A percentile compares a stretch with the other conserved stretches of the same genome.
These are phyloP conservation scores for Xylaria multiplex DNA, from an alignment of 2,329 filamentous ascomycete species.

Conservation along the genomic window DNA sequence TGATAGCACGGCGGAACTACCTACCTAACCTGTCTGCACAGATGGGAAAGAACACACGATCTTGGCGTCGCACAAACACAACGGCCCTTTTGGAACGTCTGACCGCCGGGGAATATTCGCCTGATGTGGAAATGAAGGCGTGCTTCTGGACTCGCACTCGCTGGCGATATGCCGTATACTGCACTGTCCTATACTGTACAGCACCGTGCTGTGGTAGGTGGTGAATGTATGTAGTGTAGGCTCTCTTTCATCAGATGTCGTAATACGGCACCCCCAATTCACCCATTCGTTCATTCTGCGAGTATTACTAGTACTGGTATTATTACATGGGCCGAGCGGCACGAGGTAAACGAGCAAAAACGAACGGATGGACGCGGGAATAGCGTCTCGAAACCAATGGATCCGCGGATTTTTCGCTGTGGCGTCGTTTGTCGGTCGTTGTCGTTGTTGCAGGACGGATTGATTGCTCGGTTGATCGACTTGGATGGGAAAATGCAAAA, in stretches of 20 bases:
- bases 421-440: not conserved
- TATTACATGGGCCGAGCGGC: not conserved
- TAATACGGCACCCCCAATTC: not conserved
- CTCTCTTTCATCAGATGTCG: conserved; percentile 5
- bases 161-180: too few species aligned
- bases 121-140: conserved; percentile 16
- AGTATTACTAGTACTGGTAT: too few species aligned
- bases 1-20: too few species aligned
- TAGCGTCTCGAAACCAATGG: not conserved
- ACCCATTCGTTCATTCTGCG: too few species aligned
- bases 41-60: conserved; percentile 9
- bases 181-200: not conserved
- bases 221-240: too few species aligned
- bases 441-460: too few species aligned
- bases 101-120: conserved; percentile 21
- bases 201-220: too few species aligned
- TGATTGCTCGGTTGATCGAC: too few species aligned
- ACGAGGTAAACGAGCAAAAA: not conserved
- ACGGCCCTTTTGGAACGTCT: conserved; percentile 16
- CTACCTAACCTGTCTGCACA: too few species aligned
- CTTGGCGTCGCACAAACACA: not conserved
- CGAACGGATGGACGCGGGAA: not conserved
- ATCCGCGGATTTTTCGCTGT: not conserved
- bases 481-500: too few species aligned
- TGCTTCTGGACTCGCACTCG: not conserved